Base-by-base conservation (phyloP, 345 rosid genomes). In the Acer campestre region DNA sequence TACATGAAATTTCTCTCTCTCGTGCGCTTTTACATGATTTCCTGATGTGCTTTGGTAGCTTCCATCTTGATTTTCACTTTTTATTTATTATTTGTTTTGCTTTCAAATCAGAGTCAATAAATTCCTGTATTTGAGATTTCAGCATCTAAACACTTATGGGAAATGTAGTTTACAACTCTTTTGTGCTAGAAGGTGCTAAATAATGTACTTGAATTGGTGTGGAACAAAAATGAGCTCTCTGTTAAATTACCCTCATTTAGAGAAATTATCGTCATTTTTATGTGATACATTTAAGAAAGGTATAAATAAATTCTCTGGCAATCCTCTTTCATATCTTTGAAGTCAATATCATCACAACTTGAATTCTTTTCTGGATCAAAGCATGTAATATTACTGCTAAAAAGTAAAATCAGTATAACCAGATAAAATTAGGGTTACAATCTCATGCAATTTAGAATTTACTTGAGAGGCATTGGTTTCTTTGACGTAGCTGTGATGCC, bases 91-190 rank as follows among this genome's bases (percentile, higher is more conserved):
- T 48, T 25, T 9, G 27, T 59, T 59, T n/a, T 53, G 58, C 6
- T 48, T 48, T 74, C 25, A 74, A 74, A 74, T 62, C 12, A 70
- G 67, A 38, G 66, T 72, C 55, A 12, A 70, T 55, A 53, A 17
- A 71, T 6, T 40, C 53, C 20, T 61, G n/a, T 73, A 27, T 17
- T 23, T 73, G 38, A 23, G 68, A 8, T 65, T 7, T 44, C 40
- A 16, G 42, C 42, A 14, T 42, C 76, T 42, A 42, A 59, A 56
- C 23, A 18, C 10, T 20, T 0, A 1, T 42, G 22, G 68, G 17
- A 61, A 27, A 2, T 73, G 61, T 56, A 56, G 12, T 16, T 56
- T 20, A 51, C 2, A 53, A 6, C 14, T 70, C 7, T 51, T 25
- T 70, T 70, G 61, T 70, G 31, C 23, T 51, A 17, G 74, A 17